phyloP scores from a whole-genome alignment of 805 yeast species.

The Gaillardinia entomophila region DNA sequence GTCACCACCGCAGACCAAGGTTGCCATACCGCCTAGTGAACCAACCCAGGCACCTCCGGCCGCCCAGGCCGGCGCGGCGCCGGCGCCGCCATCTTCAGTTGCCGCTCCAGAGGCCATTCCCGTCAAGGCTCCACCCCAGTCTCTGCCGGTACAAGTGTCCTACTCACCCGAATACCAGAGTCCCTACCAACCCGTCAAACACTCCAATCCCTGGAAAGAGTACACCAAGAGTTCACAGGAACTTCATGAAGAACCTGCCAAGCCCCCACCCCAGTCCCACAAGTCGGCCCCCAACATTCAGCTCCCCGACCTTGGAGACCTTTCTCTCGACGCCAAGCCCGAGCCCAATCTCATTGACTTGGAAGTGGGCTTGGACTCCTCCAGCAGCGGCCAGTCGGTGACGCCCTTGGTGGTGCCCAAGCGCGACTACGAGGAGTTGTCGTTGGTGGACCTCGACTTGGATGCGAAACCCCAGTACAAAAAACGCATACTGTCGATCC shows the following conservation, averaged over 20 bases:
- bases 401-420: slow-evolving; percentile 7
- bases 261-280: no score
- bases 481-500: slow-evolving; percentile 23
- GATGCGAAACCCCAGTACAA: slow-evolving; percentile 27
- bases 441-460: slow-evolving; percentile 22
- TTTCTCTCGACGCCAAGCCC: no score
- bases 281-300: no score
- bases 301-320: no score
- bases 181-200: slow-evolving; percentile 3
- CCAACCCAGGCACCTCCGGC: no score
- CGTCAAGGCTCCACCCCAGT: no score
- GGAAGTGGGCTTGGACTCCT: slow-evolving; percentile 27
- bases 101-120: no score
- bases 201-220: slow-evolving; percentile 32
- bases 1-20: no score
- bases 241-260: slow-evolving; percentile 2
- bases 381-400: slow-evolving; percentile 14
- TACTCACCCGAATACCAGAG: slow-evolving; percentile 5
- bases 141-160: no score
- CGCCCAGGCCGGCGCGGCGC: no score
- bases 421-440: slow-evolving; percentile 9
- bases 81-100: no score
- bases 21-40: no score
- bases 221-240: slow-evolving; percentile 9
- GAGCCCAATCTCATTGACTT: slow-evolving; percentile 30